Percentiles rank a stretch among this genome's conserved stretches.
phyloP scores from a whole-genome alignment of 176 grass and related monocot genomes.

The Oryza meridionalis region DNA sequence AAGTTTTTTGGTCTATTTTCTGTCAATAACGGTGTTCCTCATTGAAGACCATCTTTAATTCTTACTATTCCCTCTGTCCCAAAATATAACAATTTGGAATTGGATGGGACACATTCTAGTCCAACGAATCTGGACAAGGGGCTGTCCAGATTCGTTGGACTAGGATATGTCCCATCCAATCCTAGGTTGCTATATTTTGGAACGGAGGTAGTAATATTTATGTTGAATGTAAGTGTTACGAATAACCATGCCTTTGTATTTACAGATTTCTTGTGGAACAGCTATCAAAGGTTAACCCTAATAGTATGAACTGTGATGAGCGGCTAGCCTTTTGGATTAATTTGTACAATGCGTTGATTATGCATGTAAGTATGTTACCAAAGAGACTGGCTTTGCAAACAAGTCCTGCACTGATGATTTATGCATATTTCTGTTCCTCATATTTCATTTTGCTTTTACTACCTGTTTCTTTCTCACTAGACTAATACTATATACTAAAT shows the following conservation, averaged over 20 bases:
- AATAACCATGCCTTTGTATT: conserved; percentile 19
- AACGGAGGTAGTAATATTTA: background rate
- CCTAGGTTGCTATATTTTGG: too few species aligned
- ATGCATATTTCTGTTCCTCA: conserved; percentile 1
- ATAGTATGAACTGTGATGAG: conserved; percentile 63
- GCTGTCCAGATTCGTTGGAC: too few species aligned
- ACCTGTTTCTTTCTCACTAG: conserved; percentile 10
- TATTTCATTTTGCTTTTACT: conserved; percentile 9
- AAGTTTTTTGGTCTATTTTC: conserved; percentile 22
- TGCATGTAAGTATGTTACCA: conserved; percentile 83
- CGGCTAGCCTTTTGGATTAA: conserved; percentile 99
- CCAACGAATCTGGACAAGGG: too few species aligned
- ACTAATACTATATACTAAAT: background rate
- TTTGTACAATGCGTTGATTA: conserved; percentile 94
- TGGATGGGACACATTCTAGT: too few species aligned
- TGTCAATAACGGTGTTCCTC: background rate
- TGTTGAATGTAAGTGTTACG: conserved; percentile 13
- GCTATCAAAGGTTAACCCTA: conserved; percentile 80
- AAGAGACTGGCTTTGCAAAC: background rate
- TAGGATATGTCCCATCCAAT: too few species aligned
- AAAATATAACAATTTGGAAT: too few species aligned
- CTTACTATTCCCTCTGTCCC: background rate
- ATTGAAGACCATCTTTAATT: background rate
- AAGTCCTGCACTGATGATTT: conserved; percentile 10
- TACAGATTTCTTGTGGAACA: conserved; percentile 94